phyloP scores from a whole-genome alignment of 2,329 filamentous ascomycete genomes.

The Phyllosticta capitalensis region DNA sequence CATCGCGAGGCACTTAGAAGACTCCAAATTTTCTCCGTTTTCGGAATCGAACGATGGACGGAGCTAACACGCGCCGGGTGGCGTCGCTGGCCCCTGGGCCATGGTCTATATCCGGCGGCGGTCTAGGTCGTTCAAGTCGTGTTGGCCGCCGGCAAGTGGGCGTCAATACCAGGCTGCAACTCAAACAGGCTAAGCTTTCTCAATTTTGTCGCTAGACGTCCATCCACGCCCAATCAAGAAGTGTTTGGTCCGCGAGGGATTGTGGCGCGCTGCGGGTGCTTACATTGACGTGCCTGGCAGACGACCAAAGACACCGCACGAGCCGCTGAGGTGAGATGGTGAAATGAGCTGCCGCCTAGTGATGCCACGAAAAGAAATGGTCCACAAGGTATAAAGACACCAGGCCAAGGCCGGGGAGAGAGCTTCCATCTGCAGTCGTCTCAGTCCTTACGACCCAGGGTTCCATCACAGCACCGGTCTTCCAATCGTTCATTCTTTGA shows the following conservation, averaged over 20 bases:
- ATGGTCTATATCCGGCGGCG: neutral
- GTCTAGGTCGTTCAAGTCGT: neutral
- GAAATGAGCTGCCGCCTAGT: neutral
- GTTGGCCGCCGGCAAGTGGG: neutral
- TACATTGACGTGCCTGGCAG: neutral
- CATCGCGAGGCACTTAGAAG: neutral
- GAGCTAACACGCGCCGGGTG: neutral
- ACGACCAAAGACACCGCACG: neutral
- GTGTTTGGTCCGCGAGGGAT: neutral
- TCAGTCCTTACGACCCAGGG: neutral
- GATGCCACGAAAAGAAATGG: neutral
- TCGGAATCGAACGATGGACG: neutral
- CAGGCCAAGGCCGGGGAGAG: neutral
- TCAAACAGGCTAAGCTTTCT: neutral
- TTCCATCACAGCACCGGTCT: neutral
- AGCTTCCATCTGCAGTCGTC: neutral
- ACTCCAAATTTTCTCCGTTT: neutral
- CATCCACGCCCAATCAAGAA: neutral
- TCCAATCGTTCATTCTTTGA: neutral
- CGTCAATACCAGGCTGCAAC: neutral
- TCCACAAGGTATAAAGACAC: neutral
- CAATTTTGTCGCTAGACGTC: neutral
- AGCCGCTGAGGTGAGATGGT: neutral
- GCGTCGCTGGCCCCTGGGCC: neutral
- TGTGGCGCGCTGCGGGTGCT: neutral